Evolutionary conservation across 192 early-diverging fungal species (phyloP).

Genomic region (Mortierella claussenii): DNA sequence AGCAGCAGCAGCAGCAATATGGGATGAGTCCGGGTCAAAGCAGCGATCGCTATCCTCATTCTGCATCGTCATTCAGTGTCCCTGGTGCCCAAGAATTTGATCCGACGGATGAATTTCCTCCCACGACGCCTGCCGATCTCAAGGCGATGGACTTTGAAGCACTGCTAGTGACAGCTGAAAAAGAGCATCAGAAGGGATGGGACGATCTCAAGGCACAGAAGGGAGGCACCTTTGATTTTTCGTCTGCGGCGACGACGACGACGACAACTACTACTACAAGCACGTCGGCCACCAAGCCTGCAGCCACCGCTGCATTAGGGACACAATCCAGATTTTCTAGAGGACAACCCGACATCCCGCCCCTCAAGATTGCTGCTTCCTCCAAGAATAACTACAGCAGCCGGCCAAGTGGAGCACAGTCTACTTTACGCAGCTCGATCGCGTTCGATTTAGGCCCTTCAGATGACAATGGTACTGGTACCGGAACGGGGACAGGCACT

Average conservation of each 20-base stretch:
- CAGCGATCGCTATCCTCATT: not conserved
- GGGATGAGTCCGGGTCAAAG: no score
- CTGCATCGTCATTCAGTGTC: not conserved
- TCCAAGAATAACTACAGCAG: conserved; percentile 1
- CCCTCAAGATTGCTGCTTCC: conserved; percentile 16
- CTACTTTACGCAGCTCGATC: conserved; percentile 7
- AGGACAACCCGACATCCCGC: conserved; percentile 2
- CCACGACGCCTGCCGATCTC: conserved; percentile 42
- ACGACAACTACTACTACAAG: not conserved
- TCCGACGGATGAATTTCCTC: conserved; percentile 33
- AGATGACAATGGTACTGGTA: conserved; percentile 27
- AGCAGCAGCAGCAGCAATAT: no score
- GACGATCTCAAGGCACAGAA: conserved; percentile 29
- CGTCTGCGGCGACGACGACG: not conserved
- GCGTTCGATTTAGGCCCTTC: conserved; percentile 39
- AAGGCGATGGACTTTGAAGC: conserved; percentile 49
- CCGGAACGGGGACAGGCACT: conserved; percentile 26
- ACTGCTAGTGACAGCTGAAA: conserved; percentile 32
- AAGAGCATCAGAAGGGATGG: conserved; percentile 40
- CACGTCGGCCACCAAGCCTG: not conserved
- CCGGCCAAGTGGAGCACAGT: no score
- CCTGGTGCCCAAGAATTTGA: conserved; percentile 30
- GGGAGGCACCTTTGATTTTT: not conserved
- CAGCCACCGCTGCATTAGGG: not conserved
- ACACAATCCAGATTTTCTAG: not conserved